A percentile compares a stretch with the other conserved stretches of the same genome.
Conservation (phyloP, 2,329 filamentous ascomycete species). For the Fusarium sp. region DNA sequence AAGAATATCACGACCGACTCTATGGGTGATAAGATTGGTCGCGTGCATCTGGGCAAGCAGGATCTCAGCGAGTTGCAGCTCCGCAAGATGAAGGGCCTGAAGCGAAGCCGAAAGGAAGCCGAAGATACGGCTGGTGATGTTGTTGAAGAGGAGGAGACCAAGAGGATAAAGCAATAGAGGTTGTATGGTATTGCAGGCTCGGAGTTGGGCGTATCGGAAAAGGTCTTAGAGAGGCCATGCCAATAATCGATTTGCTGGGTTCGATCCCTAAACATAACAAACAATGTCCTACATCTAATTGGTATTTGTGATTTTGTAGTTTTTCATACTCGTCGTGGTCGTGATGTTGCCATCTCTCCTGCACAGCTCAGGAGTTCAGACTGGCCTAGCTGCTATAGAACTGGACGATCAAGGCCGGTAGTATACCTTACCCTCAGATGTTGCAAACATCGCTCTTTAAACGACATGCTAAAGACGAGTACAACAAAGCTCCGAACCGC, state of each 20-base stretch:
- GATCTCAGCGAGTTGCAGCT: constrained; percentile 90
- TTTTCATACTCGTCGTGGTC: background rate
- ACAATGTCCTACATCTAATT: constrained; percentile 1
- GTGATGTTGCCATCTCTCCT: background rate
- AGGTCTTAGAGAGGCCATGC: constrained; percentile 45
- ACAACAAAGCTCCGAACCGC: background rate
- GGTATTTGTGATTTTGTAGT: background rate
- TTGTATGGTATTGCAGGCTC: constrained; percentile 37
- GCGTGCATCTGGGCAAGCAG: constrained; percentile 91
- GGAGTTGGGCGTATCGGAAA: constrained; percentile 54
- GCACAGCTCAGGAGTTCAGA: background rate
- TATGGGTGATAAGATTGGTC: constrained; percentile 96
- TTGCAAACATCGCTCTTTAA: background rate
- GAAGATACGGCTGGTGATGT: constrained; percentile 64
- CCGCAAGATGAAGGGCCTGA: constrained; percentile 99
- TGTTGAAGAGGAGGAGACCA: constrained; percentile 55
- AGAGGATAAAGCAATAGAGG: constrained; percentile 54
- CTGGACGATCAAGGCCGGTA: background rate
- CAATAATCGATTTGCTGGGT: constrained; percentile 49
- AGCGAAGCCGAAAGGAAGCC: constrained; percentile 78
- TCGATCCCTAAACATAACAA: constrained; percentile 17
- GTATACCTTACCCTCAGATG: background rate
- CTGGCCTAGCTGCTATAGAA: background rate
- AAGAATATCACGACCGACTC: constrained; percentile 95
- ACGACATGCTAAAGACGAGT: background rate